Evolutionary conservation across 2,329 filamentous ascomycete species (phyloP), one percentile per base, ranked within the genome.

Genomic region (Paracamarosporium sp.): DNA sequence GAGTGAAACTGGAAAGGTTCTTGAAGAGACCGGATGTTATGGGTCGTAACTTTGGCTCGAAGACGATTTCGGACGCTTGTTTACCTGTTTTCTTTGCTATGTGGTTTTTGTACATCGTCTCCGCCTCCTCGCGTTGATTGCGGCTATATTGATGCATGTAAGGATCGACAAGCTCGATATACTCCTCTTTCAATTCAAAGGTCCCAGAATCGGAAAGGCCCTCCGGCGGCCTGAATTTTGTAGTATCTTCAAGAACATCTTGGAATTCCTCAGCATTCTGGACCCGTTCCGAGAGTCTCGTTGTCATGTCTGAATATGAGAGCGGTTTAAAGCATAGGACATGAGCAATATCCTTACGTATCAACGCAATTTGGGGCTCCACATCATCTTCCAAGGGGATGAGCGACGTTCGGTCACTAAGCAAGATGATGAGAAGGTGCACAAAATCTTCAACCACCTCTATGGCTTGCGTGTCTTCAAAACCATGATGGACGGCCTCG

Each of bases 141-240:
- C 97, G 96, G 70, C 89, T 96, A 76, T 97, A 99, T 72, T 98
- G 93, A 6, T 93, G 91, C 70, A 93, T 95, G 74, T 97, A 99
- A 0, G 96, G 95, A 73, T 99, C 96, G 50, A 99, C 88, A 45
- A 96, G 86, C 65, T 94, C 90, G 36, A 97, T 85, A 67, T 89
- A 95, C 59, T 96, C 87, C 4, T 90, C 87, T 72, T 93, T 95
- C 50, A 99, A 81, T 75, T 97, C 93, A 69, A 99, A 99, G 0
- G 92, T 96, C 56, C 96, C 95, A 15, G 93, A 91, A 73, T 99
- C 95, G 4, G 91, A 92, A 30, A 98, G 79, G 5, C 94, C 95
- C 76, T 99, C 95, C 0, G 95, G 95, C 9, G 92, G 83, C 63
- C 93, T 92, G 81, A 93, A 99, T 2, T 84, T 91, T 4, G 95